Evolutionary conservation across 1,284 basidiomycete species (phyloP).

Genomic region (Cutaneotrichosporon daszewskae): DNA sequence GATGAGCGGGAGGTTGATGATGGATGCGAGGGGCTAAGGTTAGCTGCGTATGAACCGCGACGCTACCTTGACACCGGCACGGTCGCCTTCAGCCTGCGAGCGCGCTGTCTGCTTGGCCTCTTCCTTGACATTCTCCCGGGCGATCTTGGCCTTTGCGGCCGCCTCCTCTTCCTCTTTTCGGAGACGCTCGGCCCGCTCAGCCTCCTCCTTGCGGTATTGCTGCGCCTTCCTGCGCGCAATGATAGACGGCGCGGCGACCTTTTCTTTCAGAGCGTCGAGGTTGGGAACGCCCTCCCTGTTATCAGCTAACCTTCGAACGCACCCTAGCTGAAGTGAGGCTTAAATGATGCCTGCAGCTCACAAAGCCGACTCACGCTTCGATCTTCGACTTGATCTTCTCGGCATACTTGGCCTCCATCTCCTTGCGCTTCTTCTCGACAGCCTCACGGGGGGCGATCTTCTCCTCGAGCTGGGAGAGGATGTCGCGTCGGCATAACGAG

Average conservation of each 20-base stretch:
- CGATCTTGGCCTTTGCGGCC: slow-evolving; percentile 46
- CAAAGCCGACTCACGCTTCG: slow-evolving; percentile 35
- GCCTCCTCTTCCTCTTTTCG: slow-evolving; percentile 11
- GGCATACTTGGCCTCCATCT: slow-evolving; percentile 45
- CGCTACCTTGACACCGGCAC: slow-evolving; percentile 45
- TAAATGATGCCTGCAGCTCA: background rate
- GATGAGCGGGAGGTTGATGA: slow-evolving; percentile 70
- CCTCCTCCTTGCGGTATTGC: slow-evolving; percentile 16
- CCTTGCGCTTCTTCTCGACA: slow-evolving; percentile 41
- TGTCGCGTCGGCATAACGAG: no score
- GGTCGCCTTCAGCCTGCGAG: slow-evolving; percentile 32
- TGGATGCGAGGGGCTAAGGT: slow-evolving; percentile 65
- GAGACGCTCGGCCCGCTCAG: slow-evolving; percentile 6
- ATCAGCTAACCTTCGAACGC: slow-evolving; percentile 2
- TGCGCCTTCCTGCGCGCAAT: slow-evolving; percentile 27
- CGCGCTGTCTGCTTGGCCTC: slow-evolving; percentile 40
- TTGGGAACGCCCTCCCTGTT: slow-evolving; percentile 38
- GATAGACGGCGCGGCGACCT: slow-evolving; percentile 34
- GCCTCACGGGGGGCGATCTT: slow-evolving; percentile 40
- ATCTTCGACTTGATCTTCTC: slow-evolving; percentile 43
- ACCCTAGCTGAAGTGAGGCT: background rate
- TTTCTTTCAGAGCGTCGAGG: slow-evolving; percentile 45
- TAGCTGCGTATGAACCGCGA: slow-evolving; percentile 8
- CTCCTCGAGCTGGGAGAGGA: slow-evolving; percentile 32
- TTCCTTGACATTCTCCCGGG: slow-evolving; percentile 47